Evolutionary conservation across 495 filamentous ascomycete genomes (phyloP).

Genomic region (Xylaria scruposa): DNA sequence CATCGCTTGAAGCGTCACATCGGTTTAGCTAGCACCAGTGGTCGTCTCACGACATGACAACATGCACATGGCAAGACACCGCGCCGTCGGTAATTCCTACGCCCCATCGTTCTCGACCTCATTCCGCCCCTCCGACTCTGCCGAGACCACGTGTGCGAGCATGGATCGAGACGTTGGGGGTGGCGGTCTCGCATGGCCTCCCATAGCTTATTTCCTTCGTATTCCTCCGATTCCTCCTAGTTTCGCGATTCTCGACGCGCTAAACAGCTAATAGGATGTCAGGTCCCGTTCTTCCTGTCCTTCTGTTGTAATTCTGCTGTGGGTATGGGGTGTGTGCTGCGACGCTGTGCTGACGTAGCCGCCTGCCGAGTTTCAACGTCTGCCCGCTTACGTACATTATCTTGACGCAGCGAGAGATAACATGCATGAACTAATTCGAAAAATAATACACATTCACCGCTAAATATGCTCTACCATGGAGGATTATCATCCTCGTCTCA

Average conservation of each 20-base stretch:
- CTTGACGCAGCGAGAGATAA: not conserved
- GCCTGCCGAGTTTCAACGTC: not conserved
- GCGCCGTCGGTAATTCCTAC: slow-evolving; percentile 5
- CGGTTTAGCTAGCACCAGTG: not conserved
- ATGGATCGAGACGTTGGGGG: slow-evolving; percentile 15
- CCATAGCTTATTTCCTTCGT: not conserved
- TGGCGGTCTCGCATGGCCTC: not conserved
- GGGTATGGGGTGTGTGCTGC: slow-evolving; percentile 8
- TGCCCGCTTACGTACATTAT: not conserved
- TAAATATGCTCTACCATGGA: not conserved
- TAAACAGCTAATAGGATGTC: not conserved
- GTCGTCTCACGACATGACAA: not conserved
- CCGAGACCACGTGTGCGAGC: slow-evolving; percentile 19
- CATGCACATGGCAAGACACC: slow-evolving; percentile 19
- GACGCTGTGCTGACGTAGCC: slow-evolving; percentile 12
- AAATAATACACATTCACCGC: not conserved
- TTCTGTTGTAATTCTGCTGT: not conserved
- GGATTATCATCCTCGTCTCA: not conserved
- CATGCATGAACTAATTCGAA: not conserved
- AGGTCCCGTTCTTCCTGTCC: not conserved
- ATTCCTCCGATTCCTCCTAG: slow-evolving; percentile 12
- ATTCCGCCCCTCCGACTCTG: slow-evolving; percentile 11
- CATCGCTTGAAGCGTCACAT: not conserved
- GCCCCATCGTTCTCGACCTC: not conserved
- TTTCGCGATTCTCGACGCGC: not conserved